A percentile compares a stretch with the other conserved stretches of the same genome.
These are phyloP conservation scores for Monosiga brevicollis DNA, from an alignment of 78 protist species.

Conservation along the genomic window DNA sequence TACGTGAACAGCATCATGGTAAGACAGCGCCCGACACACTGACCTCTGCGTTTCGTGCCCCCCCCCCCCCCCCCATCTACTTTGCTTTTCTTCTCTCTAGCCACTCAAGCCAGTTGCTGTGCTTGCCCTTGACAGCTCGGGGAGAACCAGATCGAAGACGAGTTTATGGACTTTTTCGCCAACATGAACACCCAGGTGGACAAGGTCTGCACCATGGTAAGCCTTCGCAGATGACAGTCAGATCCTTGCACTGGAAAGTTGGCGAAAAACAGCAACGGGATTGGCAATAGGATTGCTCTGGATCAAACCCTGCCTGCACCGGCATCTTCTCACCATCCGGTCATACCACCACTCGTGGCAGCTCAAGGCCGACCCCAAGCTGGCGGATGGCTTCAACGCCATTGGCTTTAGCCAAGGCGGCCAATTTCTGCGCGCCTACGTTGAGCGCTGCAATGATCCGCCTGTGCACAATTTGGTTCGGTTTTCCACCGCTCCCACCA, in stretches of 20 bases:
- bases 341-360: too few species aligned
- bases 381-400: conserved; percentile 49
- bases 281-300: too few species aligned
- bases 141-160: conserved; percentile 11
- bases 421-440: conserved; percentile 48
- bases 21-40: too few species aligned
- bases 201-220: conserved; percentile 5
- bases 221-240: too few species aligned
- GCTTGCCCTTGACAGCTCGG: too few species aligned
- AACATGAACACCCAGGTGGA: conserved; percentile 37
- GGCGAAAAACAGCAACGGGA: too few species aligned
- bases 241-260: too few species aligned
- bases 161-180: conserved; percentile 24
- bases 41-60: neutral
- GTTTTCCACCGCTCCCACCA: too few species aligned
- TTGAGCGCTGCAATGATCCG: conserved; percentile 49
- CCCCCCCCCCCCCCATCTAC: neutral
- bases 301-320: too few species aligned
- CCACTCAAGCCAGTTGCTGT: too few species aligned
- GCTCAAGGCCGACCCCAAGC: conserved; percentile 27
- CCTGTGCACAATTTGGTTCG: conserved; percentile 38
- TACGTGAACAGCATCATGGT: conserved; percentile 12
- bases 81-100: too few species aligned
- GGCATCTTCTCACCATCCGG: too few species aligned
- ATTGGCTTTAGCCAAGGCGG: conserved; percentile 62